Evolutionary conservation across 1,284 basidiomycete species (phyloP).

Genomic region (Ustilago tritici): DNA sequence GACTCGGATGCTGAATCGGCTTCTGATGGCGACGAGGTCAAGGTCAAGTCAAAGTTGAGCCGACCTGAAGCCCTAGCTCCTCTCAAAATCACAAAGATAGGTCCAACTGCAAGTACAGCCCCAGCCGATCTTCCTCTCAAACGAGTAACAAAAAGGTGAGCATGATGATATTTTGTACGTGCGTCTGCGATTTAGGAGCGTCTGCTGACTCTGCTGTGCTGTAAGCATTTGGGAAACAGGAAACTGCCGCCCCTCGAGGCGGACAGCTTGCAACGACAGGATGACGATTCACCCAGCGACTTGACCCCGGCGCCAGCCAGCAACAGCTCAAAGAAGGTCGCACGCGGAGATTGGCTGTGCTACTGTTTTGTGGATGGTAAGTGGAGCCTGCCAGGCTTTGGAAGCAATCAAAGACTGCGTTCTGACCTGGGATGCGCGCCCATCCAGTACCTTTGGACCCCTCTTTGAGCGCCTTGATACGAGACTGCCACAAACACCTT

Average conservation of each 20-base stretch:
- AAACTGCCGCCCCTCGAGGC: constrained; percentile 28
- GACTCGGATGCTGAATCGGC: constrained; percentile 8
- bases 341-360: constrained; percentile 52
- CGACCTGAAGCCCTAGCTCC: not conserved
- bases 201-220: not conserved
- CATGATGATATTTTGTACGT: not conserved
- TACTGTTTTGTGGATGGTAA: constrained; percentile 51
- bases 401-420: not conserved
- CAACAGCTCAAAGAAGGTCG: constrained; percentile 2
- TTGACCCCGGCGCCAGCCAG: not conserved
- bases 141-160: not conserved
- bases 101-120: not conserved
- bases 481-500: constrained; percentile 2
- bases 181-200: not conserved
- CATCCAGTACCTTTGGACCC: constrained; percentile 14
- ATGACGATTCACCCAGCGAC: not conserved
- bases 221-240: constrained; percentile 6
- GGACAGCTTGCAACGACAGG: constrained; percentile 11
- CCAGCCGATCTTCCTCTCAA: not conserved
- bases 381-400: not conserved
- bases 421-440: not conserved
- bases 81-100: not conserved
- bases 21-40: not conserved
- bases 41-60: not conserved
- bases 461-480: constrained; percentile 12